Evolutionary conservation across 75 land plant species (phyloP).

Genomic region (Gnetum montanum): DNA sequence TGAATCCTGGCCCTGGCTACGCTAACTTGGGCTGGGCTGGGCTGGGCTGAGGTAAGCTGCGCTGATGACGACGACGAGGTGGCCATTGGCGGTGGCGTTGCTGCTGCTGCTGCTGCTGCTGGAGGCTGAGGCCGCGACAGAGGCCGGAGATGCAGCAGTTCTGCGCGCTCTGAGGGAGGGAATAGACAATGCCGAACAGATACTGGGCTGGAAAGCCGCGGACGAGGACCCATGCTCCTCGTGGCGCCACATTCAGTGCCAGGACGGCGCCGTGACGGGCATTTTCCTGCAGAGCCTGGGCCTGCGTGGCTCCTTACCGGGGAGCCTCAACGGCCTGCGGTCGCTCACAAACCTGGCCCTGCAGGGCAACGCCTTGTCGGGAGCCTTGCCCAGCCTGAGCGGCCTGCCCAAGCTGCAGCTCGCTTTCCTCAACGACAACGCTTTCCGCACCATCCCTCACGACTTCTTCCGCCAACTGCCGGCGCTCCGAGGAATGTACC

Average conservation of each 20-base stretch:
- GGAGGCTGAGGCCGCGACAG: conserved; percentile 4
- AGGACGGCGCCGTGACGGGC: background rate
- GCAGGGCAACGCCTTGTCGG: conserved; percentile 43
- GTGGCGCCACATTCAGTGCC: background rate
- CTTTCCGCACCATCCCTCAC: conserved; percentile 43
- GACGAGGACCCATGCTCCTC: background rate
- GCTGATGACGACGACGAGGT: no score
- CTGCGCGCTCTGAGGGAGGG: background rate
- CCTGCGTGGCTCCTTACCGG: background rate
- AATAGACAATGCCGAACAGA: background rate
- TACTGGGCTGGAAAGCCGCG: background rate
- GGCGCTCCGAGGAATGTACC: conserved; percentile 19
- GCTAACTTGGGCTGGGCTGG: no score
- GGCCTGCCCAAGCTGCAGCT: conserved; percentile 30
- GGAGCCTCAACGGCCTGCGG: background rate
- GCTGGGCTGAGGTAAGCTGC: no score
- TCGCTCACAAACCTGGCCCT: conserved; percentile 19
- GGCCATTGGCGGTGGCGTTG: no score
- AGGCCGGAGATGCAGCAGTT: background rate
- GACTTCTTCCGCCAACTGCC: conserved; percentile 53
- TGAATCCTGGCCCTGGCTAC: no score
- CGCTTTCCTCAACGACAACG: conserved; percentile 44
- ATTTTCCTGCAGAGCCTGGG: conserved; percentile 4
- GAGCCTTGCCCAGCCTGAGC: conserved; percentile 46
- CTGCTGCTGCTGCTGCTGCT: no score